Conservation (phyloP, 768 basidiomycete species). For the Gloeostereum incarnatum region DNA sequence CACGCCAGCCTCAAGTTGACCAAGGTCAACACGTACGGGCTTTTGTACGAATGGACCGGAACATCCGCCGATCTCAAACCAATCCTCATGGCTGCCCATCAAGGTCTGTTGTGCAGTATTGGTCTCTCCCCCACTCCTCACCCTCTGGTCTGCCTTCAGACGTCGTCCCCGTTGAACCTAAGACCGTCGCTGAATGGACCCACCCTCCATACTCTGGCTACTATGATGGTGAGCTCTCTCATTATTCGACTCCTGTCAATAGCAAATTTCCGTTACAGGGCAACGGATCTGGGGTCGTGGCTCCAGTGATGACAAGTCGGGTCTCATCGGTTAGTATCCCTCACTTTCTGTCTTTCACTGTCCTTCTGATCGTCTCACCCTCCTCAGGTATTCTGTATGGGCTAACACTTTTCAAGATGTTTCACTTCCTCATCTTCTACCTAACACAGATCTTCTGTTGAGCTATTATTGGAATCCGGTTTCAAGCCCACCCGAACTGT, state of each 20-base stretch:
- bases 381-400: too few relatives aligned
- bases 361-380: too few relatives aligned
- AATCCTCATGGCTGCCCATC: conserved; percentile 46
- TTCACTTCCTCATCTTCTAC: not conserved
- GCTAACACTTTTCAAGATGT: too few relatives aligned
- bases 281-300: conserved; percentile 49
- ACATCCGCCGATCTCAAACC: conserved; percentile 56
- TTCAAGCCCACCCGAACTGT: conserved; percentile 14
- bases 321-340: conserved; percentile 34
- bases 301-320: conserved; percentile 42
- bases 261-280: conserved; percentile 17
- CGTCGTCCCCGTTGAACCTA: conserved; percentile 43
- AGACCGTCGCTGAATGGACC: conserved; percentile 34
- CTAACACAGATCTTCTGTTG: conserved; percentile 7
- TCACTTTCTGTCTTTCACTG: conserved; percentile 16
- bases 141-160: conserved; percentile 19
- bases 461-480: conserved; percentile 7
- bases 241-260: not conserved
- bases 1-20: conserved; percentile 51
- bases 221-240: conserved; percentile 23
- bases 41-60: conserved; percentile 70
- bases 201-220: conserved; percentile 41
- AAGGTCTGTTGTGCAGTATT: conserved; percentile 20
- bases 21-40: conserved; percentile 68
- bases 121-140: not conserved